Evolutionary conservation across 2,329 filamentous ascomycete genomes (phyloP).

Genomic region (Capronia coronata): DNA sequence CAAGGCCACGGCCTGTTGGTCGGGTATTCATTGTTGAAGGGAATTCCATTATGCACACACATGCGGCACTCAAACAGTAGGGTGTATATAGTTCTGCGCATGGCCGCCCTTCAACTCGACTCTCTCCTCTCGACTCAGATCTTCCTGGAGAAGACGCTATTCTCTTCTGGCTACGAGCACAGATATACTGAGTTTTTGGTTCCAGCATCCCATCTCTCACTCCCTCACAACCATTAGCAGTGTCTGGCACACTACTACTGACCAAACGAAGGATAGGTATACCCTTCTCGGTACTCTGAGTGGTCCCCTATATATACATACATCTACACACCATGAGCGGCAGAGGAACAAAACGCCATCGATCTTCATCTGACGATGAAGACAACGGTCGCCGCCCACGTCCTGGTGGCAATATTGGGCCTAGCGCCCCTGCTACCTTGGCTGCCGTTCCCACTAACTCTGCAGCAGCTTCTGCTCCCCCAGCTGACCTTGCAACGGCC

Average conservation of each 20-base stretch:
- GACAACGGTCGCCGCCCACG: neutral
- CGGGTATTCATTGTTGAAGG: no score
- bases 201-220: neutral
- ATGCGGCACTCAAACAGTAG: no score
- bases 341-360: no score
- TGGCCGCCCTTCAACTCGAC: neutral
- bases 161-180: no score
- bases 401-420: neutral
- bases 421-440: neutral
- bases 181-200: no score
- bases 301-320: neutral
- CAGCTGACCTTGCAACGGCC: neutral
- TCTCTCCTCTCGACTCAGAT: neutral
- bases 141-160: neutral
- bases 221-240: neutral
- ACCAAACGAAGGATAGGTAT: neutral
- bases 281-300: no score
- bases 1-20: neutral
- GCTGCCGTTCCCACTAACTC: neutral
- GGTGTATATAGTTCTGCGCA: neutral
- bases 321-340: neutral
- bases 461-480: neutral
- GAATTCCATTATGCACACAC: no score
- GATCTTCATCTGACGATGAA: no score
- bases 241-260: neutral